Percentiles rank a stretch among this genome's conserved stretches.
These are phyloP conservation scores for Pseudogymnoascus sp. DNA, from an alignment of 2,329 filamentous ascomycete genomes.

Conservation along the genomic window DNA sequence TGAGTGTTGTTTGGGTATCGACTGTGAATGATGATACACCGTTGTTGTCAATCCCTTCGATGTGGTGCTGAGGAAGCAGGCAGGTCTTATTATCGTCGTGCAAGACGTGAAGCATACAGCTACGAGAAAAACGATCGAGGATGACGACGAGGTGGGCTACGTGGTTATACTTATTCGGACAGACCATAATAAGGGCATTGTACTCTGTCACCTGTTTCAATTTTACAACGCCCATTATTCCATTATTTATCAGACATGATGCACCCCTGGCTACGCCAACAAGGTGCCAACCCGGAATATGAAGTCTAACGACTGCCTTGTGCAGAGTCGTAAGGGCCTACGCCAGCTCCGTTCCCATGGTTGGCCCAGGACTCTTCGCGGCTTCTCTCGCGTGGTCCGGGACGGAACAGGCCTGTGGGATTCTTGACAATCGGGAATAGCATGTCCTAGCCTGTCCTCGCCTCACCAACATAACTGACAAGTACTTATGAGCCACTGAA, in stretches of 20 bases:
- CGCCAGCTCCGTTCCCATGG: constrained; percentile 1
- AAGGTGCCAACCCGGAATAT: constrained; percentile 15
- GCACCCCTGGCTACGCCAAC: constrained; percentile 10
- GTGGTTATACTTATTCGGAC: constrained; percentile 4
- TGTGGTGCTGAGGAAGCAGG: neutral
- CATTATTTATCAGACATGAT: constrained; percentile 1
- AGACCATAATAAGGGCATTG: neutral
- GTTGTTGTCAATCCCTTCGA: neutral
- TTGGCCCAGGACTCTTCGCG: constrained; percentile 5
- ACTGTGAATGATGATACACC: constrained; percentile 4
- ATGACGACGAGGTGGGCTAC: neutral
- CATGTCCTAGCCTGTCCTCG: neutral
- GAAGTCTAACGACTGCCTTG: constrained; percentile 13
- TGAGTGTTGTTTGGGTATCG: neutral
- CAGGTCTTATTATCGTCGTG: neutral
- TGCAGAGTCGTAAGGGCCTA: constrained; percentile 12
- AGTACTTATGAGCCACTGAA: constrained; percentile 1
- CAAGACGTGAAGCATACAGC: constrained; percentile 3
- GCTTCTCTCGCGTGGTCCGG: constrained; percentile 5
- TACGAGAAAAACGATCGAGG: neutral
- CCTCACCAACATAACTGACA: neutral
- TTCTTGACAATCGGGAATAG: neutral
- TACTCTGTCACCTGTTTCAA: constrained; percentile 7
- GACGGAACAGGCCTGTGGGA: constrained; percentile 1
- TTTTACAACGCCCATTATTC: constrained; percentile 6